phyloP scores from a whole-genome alignment of 202 grass and related monocot genomes.

The Musa balbisiana region DNA sequence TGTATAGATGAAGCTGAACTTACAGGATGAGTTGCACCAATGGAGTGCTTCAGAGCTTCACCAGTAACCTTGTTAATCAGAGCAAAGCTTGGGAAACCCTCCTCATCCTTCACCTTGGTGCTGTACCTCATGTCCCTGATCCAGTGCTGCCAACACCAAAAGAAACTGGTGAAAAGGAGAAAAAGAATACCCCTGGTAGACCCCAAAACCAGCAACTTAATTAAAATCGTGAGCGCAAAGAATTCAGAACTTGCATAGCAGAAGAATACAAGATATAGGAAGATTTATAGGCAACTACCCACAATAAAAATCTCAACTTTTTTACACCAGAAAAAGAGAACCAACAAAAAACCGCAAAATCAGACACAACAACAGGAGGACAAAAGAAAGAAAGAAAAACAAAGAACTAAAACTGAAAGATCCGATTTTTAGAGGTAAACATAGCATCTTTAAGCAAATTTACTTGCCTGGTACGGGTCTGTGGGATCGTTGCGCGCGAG shows the following conservation, averaged over 20 bases:
- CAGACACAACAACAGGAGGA: background rate
- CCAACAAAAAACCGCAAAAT: background rate
- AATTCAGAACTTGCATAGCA: too few relatives aligned
- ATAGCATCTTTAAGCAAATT: background rate
- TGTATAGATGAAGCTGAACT: constrained; percentile 5
- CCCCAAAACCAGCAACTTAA: background rate
- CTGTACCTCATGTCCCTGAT: constrained; percentile 81
- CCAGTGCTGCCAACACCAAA: constrained; percentile 47
- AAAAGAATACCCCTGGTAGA: background rate
- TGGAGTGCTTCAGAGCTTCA: constrained; percentile 74
- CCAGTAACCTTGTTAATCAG: constrained; percentile 66
- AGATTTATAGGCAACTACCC: background rate
- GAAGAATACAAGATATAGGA: background rate
- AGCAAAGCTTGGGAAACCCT: constrained; percentile 71
- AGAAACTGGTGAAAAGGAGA: background rate
- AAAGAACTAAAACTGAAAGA: constrained; percentile 30
- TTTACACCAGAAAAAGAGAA: background rate
- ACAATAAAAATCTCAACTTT: constrained; percentile 5
- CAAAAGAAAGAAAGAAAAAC: constrained; percentile 6
- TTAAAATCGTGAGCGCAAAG: background rate
- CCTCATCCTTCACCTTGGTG: constrained; percentile 75
- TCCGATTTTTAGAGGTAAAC: background rate
- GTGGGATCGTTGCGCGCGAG: constrained; percentile 61
- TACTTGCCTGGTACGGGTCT: constrained; percentile 50
- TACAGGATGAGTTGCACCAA: constrained; percentile 65